Conservation (phyloP, 192 early-diverging fungal species). For the Linnemannia schmuckeri region DNA sequence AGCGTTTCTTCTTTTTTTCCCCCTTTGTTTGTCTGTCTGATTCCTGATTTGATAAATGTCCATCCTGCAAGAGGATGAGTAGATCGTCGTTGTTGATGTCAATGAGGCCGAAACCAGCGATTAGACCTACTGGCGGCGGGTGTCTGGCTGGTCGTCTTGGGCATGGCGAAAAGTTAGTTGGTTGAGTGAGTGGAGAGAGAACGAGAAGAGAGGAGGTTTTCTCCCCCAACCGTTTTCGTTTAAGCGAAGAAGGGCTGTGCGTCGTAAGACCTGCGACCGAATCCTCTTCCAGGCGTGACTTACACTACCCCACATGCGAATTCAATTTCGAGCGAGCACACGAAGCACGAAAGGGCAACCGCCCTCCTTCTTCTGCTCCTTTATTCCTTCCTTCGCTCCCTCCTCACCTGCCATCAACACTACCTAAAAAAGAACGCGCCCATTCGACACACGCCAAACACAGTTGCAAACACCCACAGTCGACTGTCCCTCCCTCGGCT, state of each 20-base stretch:
- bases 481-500: neutral
- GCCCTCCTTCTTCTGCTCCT: neutral
- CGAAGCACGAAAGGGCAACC: neutral
- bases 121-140: constrained; percentile 29
- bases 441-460: neutral
- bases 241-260: neutral
- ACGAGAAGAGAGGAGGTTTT: neutral
- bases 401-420: neutral
- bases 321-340: neutral
- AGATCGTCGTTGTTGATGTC: too few relatives aligned
- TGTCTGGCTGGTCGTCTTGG: constrained; percentile 35
- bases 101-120: neutral
- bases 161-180: constrained; percentile 15
- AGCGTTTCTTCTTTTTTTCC: neutral
- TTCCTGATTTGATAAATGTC: neutral
- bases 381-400: neutral
- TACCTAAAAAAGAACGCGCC: neutral
- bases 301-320: neutral
- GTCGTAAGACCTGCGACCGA: neutral
- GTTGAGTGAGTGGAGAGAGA: neutral
- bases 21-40: neutral
- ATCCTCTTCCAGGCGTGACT: neutral
- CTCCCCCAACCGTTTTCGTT: constrained; percentile 17
- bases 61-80: neutral
- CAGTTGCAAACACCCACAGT: neutral